Conservation (phyloP, 1,284 basidiomycete genomes). For the Apiotrichum mycotoxinovorans region DNA sequence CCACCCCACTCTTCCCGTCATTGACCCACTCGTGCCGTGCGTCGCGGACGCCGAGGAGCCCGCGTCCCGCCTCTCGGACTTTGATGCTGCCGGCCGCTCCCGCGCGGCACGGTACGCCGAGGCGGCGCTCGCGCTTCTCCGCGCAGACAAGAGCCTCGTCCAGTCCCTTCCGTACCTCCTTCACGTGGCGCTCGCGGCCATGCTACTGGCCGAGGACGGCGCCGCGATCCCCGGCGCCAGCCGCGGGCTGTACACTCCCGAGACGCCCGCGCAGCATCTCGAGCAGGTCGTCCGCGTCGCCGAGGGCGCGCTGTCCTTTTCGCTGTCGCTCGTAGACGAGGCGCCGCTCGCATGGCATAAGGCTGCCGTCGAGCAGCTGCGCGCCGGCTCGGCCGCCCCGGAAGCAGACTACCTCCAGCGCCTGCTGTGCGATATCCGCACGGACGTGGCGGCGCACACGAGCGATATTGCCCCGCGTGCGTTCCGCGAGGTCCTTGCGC, state of each 20-base stretch:
- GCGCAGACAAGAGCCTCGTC: conserved; percentile 61
- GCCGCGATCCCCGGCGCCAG: conserved; percentile 54
- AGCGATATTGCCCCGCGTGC: conserved; percentile 57
- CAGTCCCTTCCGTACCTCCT: conserved; percentile 39
- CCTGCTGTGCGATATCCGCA: conserved; percentile 21
- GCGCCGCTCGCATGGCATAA: conserved; percentile 54
- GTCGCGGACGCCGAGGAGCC: conserved; percentile 7
- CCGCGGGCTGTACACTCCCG: conserved; percentile 56
- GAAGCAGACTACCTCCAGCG: conserved; percentile 35
- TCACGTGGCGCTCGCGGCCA: conserved; percentile 36
- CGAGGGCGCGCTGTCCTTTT: conserved; percentile 65
- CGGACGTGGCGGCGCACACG: conserved; percentile 9
- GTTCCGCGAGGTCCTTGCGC: conserved; percentile 60
- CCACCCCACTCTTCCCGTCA: conserved; percentile 60
- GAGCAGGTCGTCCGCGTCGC: conserved; percentile 55
- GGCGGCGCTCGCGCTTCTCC: conserved; percentile 61
- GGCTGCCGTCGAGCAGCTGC: conserved; percentile 50
- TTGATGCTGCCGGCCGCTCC: conserved; percentile 50
- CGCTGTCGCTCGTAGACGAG: conserved; percentile 57
- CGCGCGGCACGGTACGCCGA: conserved; percentile 63
- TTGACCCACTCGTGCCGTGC: conserved; percentile 54
- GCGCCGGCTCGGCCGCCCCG: conserved; percentile 12
- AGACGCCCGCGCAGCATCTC: conserved; percentile 51
- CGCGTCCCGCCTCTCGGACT: conserved; percentile 21
- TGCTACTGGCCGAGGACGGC: conserved; percentile 50